Conservation (phyloP, 2,329 filamentous ascomycete species). For the Davidsoniella virescens region DNA sequence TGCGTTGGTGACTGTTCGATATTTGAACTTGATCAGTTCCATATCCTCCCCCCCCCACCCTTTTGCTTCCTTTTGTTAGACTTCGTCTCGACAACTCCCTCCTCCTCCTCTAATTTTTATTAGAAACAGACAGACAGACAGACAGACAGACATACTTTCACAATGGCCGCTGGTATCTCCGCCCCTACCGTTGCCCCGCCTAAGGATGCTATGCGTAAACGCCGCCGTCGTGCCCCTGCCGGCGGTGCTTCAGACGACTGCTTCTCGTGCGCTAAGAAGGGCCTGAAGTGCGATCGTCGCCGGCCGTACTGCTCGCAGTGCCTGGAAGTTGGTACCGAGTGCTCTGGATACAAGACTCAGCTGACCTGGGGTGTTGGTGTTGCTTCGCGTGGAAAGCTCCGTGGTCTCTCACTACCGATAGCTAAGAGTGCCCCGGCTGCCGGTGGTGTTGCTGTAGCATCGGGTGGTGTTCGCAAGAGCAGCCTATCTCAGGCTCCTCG, state of each 20-base stretch:
- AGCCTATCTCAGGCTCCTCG: no score
- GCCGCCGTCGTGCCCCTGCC: conserved; percentile 73
- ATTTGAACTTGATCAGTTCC: neutral
- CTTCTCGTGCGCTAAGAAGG: conserved; percentile 77
- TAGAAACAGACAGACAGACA: neutral
- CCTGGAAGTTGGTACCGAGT: conserved; percentile 79
- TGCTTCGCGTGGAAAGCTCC: conserved; percentile 84
- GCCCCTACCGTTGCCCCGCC: conserved; percentile 30
- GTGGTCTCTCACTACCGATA: conserved; percentile 64
- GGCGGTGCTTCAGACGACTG: conserved; percentile 89
- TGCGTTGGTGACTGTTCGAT: neutral
- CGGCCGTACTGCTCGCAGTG: conserved; percentile 92
- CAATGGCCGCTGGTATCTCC: conserved; percentile 26
- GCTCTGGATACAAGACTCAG: conserved; percentile 90
- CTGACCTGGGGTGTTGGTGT: conserved; percentile 94
- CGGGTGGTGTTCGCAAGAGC: conserved; percentile 34
- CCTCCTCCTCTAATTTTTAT: neutral
- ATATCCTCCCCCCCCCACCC: neutral
- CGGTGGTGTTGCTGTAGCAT: neutral
- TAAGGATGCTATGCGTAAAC: conserved; percentile 32
- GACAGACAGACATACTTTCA: neutral
- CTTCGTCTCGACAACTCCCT: neutral
- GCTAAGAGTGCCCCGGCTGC: conserved; percentile 31
- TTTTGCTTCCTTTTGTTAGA: neutral
- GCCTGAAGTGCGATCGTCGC: conserved; percentile 74